A percentile compares a stretch with the other conserved stretches of the same genome.
phyloP scores from a whole-genome alignment of 1,284 basidiomycete species.

The Rhodotorula sp. region DNA sequence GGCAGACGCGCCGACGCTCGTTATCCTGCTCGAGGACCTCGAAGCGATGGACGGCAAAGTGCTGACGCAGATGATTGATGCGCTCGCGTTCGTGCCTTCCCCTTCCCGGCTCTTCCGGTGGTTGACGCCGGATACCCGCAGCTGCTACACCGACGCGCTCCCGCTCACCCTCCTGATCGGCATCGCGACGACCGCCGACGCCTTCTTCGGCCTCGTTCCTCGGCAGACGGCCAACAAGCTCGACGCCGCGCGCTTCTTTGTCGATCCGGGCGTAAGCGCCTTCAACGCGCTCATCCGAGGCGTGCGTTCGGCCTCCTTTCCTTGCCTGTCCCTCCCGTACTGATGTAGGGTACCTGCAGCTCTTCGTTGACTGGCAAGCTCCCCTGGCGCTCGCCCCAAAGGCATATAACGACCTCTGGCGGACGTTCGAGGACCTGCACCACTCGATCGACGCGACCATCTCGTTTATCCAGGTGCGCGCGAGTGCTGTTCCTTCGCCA shows the following conservation, averaged over 20 bases:
- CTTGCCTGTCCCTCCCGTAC: too few relatives aligned
- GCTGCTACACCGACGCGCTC: slow-evolving; percentile 10
- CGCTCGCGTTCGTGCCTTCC: slow-evolving; percentile 12
- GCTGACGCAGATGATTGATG: slow-evolving; percentile 25
- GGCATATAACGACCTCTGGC: slow-evolving; percentile 19
- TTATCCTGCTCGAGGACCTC: slow-evolving; percentile 37
- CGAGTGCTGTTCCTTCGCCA: background rate
- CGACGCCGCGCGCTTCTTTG: slow-evolving; percentile 29
- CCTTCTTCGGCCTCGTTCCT: slow-evolving; percentile 18
- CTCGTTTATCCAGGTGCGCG: slow-evolving; percentile 31
- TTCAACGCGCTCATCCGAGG: slow-evolving; percentile 38
- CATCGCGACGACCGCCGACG: slow-evolving; percentile 30
- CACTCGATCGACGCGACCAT: slow-evolving; percentile 39
- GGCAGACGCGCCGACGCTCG: slow-evolving; percentile 14
- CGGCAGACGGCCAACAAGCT: slow-evolving; percentile 22
- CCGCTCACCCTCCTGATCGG: slow-evolving; percentile 39
- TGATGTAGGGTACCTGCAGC: background rate
- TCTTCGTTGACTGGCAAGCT: slow-evolving; percentile 26
- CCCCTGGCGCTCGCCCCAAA: slow-evolving; percentile 27
- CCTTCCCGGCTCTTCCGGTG: background rate
- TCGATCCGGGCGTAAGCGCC: slow-evolving; percentile 36
- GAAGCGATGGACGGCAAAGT: slow-evolving; percentile 37
- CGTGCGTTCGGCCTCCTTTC: background rate
- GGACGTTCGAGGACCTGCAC: slow-evolving; percentile 33
- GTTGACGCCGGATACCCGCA: background rate